A percentile compares a stretch with the other conserved stretches of the same genome.
These are phyloP conservation scores for Colletotrichum spinosum DNA, from an alignment of 2,329 filamentous ascomycete genomes.

Conservation along the genomic window DNA sequence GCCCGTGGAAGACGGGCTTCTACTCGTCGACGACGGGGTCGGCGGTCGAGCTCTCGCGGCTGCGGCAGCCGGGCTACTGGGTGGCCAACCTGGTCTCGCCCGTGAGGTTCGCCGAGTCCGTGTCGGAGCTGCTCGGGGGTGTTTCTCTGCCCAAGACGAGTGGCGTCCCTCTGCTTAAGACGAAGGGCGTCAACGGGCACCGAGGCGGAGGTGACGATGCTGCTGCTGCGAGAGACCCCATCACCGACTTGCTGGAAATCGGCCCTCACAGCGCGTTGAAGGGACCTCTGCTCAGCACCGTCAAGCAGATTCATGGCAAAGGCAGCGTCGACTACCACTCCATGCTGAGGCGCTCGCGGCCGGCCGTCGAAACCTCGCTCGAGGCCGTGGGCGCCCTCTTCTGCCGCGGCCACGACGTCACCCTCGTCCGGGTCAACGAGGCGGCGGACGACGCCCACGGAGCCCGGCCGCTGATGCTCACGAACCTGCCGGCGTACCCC, in stretches of 20 bases:
- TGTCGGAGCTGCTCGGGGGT: slow-evolving; percentile 46
- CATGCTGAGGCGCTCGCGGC: slow-evolving; percentile 10
- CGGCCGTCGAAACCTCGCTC: slow-evolving; percentile 19
- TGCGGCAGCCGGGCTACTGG: slow-evolving; percentile 53
- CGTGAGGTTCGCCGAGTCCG: slow-evolving; percentile 56
- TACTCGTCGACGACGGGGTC: slow-evolving; percentile 31
- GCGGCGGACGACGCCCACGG: slow-evolving; percentile 33
- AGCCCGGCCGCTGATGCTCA: slow-evolving; percentile 30
- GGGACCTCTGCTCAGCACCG: slow-evolving; percentile 53
- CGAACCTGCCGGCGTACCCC: slow-evolving; percentile 40
- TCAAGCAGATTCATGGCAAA: slow-evolving; percentile 18
- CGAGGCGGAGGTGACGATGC: not conserved
- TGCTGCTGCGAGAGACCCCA: slow-evolving; percentile 3
- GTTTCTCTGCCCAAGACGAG: not conserved
- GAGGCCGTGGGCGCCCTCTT: slow-evolving; percentile 21
- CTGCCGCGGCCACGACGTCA: slow-evolving; percentile 24
- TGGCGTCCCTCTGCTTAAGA: not conserved
- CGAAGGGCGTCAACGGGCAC: slow-evolving; percentile 16
- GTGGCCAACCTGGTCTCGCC: slow-evolving; percentile 55
- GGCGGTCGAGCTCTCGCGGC: not conserved
- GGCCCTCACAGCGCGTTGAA: slow-evolving; percentile 62
- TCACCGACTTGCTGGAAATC: slow-evolving; percentile 56
- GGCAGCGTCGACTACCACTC: slow-evolving; percentile 26
- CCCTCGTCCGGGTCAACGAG: slow-evolving; percentile 29
- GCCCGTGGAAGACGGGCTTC: slow-evolving; percentile 21